Percentiles rank a stretch among this genome's conserved stretches.
Conservation (phyloP, 2,329 filamentous ascomycete genomes). For the Trichophyton verrucosum region DNA sequence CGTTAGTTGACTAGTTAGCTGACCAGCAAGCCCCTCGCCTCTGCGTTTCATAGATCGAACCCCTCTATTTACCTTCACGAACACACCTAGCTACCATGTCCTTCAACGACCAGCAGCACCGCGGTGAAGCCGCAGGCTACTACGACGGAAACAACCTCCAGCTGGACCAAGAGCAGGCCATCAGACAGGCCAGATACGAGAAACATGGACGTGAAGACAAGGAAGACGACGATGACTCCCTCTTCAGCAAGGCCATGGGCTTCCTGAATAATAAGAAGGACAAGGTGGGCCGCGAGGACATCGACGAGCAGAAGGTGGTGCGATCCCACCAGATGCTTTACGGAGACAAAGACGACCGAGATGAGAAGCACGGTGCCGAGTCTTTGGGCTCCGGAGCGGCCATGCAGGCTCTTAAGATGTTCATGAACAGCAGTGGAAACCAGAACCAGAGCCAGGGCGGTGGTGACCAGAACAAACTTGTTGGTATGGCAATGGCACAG, state of each 20-base stretch:
- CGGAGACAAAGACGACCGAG: conserved; percentile 40
- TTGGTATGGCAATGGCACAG: conserved; percentile 78
- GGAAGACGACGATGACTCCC: conserved; percentile 24
- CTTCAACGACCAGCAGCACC: background rate
- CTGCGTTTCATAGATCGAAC: too few relatives aligned
- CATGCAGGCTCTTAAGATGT: conserved; percentile 60
- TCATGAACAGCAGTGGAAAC: conserved; percentile 42
- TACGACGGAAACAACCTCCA: conserved; percentile 23
- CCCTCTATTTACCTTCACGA: background rate
- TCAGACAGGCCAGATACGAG: conserved; percentile 40
- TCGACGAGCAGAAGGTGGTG: conserved; percentile 56
- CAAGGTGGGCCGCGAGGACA: conserved; percentile 35
- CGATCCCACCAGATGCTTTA: conserved; percentile 67
- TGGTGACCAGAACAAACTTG: conserved; percentile 61
- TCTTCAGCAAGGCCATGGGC: conserved; percentile 47
- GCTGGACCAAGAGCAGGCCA: conserved; percentile 41
- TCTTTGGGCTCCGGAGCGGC: conserved; percentile 35
- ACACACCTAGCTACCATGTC: conserved; percentile 14
- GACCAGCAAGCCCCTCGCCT: background rate
- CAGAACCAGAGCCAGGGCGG: conserved; percentile 22
- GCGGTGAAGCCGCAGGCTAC: conserved; percentile 4
- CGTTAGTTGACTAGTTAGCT: background rate
- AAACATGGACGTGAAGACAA: conserved; percentile 28
- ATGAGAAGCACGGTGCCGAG: conserved; percentile 36
- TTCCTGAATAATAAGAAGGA: conserved; percentile 44